These are phyloP conservation scores for Abrus precatorius DNA, from an alignment of 306 rosid genomes.

Conservation along the genomic window DNA sequence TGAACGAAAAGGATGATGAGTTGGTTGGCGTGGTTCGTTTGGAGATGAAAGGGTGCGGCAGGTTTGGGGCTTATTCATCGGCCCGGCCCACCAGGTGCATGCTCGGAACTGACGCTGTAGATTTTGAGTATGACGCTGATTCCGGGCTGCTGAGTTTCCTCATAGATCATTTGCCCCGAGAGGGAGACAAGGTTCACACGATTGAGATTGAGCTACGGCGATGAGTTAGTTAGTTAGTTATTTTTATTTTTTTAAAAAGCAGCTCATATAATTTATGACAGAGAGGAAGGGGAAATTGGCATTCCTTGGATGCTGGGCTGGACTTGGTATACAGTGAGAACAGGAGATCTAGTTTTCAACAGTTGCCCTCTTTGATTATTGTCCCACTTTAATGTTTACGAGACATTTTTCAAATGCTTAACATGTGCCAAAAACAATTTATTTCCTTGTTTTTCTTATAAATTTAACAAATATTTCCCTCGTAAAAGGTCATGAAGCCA, in stretches of 20 bases:
- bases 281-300: neutral
- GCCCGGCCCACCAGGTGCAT: slow-evolving; percentile 67
- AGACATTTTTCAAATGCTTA: too few species aligned
- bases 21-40: slow-evolving; percentile 56
- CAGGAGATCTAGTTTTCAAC: slow-evolving; percentile 1
- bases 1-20: slow-evolving; percentile 39
- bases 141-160: slow-evolving; percentile 66
- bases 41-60: slow-evolving; percentile 86
- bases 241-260: neutral
- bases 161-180: slow-evolving; percentile 71
- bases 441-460: too few species aligned
- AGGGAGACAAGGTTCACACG: slow-evolving; percentile 58
- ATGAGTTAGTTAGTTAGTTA: slow-evolving; percentile 28
- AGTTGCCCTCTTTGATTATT: neutral
- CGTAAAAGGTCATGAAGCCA: too few species aligned
- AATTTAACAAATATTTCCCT: too few species aligned
- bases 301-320: neutral
- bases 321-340: too few species aligned
- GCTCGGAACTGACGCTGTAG: slow-evolving; percentile 55
- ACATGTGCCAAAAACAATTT: too few species aligned
- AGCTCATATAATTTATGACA: neutral
- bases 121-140: slow-evolving; percentile 57
- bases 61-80: slow-evolving; percentile 79
- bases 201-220: slow-evolving; percentile 68
- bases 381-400: too few species aligned